A percentile compares a stretch with the other conserved stretches of the same genome.
Conservation (phyloP, 78 protist genomes). For the Planoprotostelium fungivorum region DNA sequence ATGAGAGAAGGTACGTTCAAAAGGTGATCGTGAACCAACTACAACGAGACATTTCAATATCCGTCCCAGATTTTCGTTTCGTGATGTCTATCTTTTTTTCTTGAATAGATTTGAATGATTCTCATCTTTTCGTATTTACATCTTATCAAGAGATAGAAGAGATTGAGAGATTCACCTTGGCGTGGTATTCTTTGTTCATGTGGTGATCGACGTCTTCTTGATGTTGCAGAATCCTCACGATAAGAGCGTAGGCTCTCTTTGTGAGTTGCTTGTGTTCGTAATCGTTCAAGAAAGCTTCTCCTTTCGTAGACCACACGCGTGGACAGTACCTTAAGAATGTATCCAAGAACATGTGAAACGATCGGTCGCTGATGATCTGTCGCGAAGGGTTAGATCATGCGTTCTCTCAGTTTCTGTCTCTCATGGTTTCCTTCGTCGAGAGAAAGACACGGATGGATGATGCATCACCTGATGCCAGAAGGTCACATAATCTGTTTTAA, state of each 20-base stretch:
- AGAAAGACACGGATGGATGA: background rate
- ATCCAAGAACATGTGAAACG: background rate
- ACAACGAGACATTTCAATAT: too few relatives aligned
- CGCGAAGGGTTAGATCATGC: background rate
- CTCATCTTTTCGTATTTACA: too few relatives aligned
- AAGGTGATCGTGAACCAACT: background rate
- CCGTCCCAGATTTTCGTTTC: background rate
- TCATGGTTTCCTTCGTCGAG: background rate
- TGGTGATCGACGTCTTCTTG: background rate
- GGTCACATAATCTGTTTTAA: background rate
- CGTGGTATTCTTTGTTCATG: background rate
- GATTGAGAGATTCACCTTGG: background rate
- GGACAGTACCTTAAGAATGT: background rate
- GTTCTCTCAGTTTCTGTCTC: background rate
- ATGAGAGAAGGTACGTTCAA: background rate
- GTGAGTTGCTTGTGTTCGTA: background rate
- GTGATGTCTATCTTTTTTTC: background rate
- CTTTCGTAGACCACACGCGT: background rate
- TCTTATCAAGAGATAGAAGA: too few relatives aligned
- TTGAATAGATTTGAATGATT: background rate
- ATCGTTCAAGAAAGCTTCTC: background rate
- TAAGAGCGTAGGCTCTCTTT: background rate
- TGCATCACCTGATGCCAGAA: background rate
- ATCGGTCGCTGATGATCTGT: background rate
- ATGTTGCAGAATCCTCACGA: background rate